Evolutionary conservation across 2,329 filamentous ascomycete species (phyloP).

Genomic region (Xylariomycetidae sp.): DNA sequence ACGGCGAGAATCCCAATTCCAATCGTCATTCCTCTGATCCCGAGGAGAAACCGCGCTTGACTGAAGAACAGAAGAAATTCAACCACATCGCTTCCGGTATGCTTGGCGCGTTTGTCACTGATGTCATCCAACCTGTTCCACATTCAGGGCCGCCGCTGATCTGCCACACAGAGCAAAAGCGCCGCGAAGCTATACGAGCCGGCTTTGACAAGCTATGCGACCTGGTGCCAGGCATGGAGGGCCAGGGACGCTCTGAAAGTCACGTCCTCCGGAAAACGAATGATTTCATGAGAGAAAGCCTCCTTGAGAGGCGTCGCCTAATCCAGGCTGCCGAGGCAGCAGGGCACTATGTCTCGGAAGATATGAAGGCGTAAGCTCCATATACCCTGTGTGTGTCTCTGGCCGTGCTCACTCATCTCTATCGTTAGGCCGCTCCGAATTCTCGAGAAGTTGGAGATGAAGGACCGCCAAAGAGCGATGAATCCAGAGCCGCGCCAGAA

Average conservation of each 20-base stretch:
- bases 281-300: conserved; percentile 56
- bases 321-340: conserved; percentile 52
- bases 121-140: background rate
- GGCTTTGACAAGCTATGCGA: conserved; percentile 77
- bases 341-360: conserved; percentile 44
- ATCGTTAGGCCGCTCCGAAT: conserved; percentile 19
- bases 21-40: conserved; percentile 14
- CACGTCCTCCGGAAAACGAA: conserved; percentile 70
- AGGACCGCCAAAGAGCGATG: conserved; percentile 13
- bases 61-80: conserved; percentile 49
- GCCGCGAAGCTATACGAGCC: conserved; percentile 69
- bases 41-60: conserved; percentile 46
- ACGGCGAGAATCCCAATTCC: conserved; percentile 7
- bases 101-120: too few relatives aligned
- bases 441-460: conserved; percentile 22
- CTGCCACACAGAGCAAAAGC: conserved; percentile 42
- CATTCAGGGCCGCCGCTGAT: background rate
- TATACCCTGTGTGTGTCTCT: background rate
- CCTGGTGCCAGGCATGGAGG: conserved; percentile 74
- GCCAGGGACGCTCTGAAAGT: conserved; percentile 79
- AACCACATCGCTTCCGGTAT: conserved; percentile 51
- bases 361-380: conserved; percentile 34
- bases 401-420: conserved; percentile 1
- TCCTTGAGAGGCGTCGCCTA: conserved; percentile 52
- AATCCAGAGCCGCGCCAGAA: conserved; percentile 6